Evolutionary conservation across 225 moss, liverwort and hornwort species (phyloP).

Genomic region (Antitrichia curtipendula): DNA sequence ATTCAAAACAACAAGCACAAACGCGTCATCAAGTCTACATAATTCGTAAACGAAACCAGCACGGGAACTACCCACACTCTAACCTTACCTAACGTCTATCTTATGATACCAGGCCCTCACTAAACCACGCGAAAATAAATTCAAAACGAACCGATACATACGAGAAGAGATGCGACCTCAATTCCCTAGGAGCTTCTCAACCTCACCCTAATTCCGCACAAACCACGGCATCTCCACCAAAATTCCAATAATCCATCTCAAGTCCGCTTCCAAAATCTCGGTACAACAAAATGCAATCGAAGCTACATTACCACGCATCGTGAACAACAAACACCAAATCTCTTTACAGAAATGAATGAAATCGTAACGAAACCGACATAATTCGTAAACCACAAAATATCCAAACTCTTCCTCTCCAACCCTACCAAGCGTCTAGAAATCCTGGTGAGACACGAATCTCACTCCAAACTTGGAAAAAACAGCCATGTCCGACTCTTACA

Average conservation of each 20-base stretch:
- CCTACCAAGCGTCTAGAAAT: background rate
- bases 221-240: background rate
- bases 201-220: constrained; percentile 1
- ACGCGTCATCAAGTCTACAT: background rate
- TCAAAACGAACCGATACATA: background rate
- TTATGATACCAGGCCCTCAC: background rate
- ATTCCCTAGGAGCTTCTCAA: background rate
- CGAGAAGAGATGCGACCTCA: background rate
- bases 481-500: background rate
- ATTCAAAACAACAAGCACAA: background rate
- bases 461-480: background rate
- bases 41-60: background rate
- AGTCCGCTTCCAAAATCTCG: background rate
- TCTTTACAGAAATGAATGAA: background rate
- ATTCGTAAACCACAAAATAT: background rate
- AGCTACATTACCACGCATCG: background rate
- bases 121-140: background rate
- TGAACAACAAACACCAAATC: background rate
- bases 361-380: background rate
- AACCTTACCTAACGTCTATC: background rate
- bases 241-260: background rate
- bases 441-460: background rate
- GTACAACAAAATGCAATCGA: background rate
- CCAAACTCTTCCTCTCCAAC: background rate
- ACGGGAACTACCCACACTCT: background rate